Base-by-base conservation (phyloP, 805 yeast genomes). In the Wickerhamiella occidentalis region DNA sequence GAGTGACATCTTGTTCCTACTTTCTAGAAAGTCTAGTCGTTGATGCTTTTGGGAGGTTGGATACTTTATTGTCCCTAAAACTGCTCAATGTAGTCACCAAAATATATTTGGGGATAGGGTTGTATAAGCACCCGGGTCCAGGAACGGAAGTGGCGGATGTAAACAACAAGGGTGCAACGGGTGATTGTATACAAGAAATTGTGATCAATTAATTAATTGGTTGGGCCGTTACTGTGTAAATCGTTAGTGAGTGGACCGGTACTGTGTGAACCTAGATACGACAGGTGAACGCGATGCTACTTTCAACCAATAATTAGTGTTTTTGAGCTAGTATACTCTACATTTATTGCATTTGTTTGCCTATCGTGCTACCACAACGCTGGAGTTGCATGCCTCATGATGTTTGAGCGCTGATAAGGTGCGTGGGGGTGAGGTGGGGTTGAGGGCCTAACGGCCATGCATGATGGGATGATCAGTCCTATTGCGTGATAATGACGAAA, bases 1-100 rank as follows among this genome's bases (percentile, higher is more conserved):
- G 12, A 42, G 46, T 6, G 35, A 28, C 43, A 33, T 47, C 12
- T 26, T 40, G n/a, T n/a, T n/a, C n/a, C n/a, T n/a, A n/a, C n/a
- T n/a, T n/a, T n/a, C n/a, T n/a, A n/a, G n/a, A n/a, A n/a, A n/a
- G n/a, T n/a, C n/a, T n/a, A n/a, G n/a, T n/a, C n/a, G n/a, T n/a
- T n/a, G n/a, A n/a, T n/a, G n/a, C n/a, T n/a, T n/a, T n/a, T n/a
- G 17, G 19, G 21, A 18, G 40, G 40, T 18, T 8, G 23, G 21
- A 36, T 36, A 36, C 18, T 33, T 33, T 33, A 33, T n/a, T n/a
- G n/a, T 7, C 15, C 12, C 7, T 6, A n/a, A n/a, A 6, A 6
- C 12, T 17, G 15, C 7, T 13, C 18, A 33, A 17, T 33, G 38
- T 33, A 33, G 38, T 33, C 38, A 33, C 38, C 38, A 15, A 15